Conservation (phyloP, 495 filamentous ascomycete species). For the Hypoxylon trugodes region DNA sequence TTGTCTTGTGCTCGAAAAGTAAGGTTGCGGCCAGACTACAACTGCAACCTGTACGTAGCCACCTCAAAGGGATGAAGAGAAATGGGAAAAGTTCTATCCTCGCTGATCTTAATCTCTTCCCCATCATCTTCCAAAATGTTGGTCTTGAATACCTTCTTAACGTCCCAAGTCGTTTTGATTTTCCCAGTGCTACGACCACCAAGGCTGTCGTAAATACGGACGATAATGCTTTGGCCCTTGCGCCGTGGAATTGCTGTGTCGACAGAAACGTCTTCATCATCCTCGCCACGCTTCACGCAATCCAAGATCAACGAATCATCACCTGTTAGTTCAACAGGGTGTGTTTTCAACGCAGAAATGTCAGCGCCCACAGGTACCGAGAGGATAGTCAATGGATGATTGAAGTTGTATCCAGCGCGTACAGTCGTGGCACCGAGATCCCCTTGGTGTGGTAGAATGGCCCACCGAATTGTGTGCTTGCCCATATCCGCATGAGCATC, state of each 20-base stretch:
- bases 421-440: slow-evolving; percentile 75
- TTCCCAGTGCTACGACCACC: slow-evolving; percentile 78
- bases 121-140: slow-evolving; percentile 80
- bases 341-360: slow-evolving; percentile 47
- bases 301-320: slow-evolving; percentile 76
- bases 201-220: slow-evolving; percentile 90
- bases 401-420: slow-evolving; percentile 87
- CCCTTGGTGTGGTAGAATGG: slow-evolving; percentile 86
- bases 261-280: slow-evolving; percentile 85
- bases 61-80: slow-evolving; percentile 89
- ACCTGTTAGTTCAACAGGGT: slow-evolving; percentile 64
- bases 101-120: slow-evolving; percentile 61
- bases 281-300: slow-evolving; percentile 90
- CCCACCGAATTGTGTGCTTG: slow-evolving; percentile 86
- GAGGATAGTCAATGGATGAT: slow-evolving; percentile 74
- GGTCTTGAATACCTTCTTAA: slow-evolving; percentile 80
- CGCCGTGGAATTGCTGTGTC: slow-evolving; percentile 72
- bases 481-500: slow-evolving; percentile 98
- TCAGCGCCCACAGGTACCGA: slow-evolving; percentile 41
- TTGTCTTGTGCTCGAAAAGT: too few relatives aligned
- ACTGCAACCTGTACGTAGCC: slow-evolving; percentile 79
- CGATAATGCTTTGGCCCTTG: slow-evolving; percentile 77
- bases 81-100: slow-evolving; percentile 65
- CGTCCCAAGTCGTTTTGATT: slow-evolving; percentile 69
- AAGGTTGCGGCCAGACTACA: slow-evolving; percentile 51